These are phyloP conservation scores for Hymenoscyphus fraxineus DNA, from an alignment of 2,329 filamentous ascomycete genomes.

Conservation along the genomic window DNA sequence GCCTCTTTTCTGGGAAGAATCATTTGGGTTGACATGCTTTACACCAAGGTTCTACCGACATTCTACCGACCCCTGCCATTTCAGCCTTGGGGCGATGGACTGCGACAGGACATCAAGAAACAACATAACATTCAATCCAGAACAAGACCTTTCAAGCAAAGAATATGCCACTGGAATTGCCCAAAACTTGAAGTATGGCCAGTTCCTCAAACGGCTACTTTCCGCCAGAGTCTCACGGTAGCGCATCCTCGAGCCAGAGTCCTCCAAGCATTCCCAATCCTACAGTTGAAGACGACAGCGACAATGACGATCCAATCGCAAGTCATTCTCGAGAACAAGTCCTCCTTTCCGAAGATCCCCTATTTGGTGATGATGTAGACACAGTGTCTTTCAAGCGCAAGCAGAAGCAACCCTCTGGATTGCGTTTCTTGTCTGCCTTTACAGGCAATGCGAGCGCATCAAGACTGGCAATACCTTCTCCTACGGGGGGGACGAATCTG, in stretches of 20 bases:
- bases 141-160: slow-evolving; percentile 3
- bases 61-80: not conserved
- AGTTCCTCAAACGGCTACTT: slow-evolving; percentile 31
- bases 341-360: slow-evolving; percentile 54
- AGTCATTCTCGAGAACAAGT: slow-evolving; percentile 32
- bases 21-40: not conserved
- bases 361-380: slow-evolving; percentile 47
- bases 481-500: slow-evolving; percentile 23
- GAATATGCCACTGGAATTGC: slow-evolving; percentile 15
- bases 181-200: slow-evolving; percentile 32
- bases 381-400: slow-evolving; percentile 70
- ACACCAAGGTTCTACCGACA: not conserved
- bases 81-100: slow-evolving; percentile 6
- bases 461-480: slow-evolving; percentile 26
- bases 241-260: slow-evolving; percentile 28
- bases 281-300: slow-evolving; percentile 40
- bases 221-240: slow-evolving; percentile 20
- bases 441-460: slow-evolving; percentile 23
- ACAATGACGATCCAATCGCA: slow-evolving; percentile 36
- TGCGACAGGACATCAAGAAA: too few relatives aligned
- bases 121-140: not conserved
- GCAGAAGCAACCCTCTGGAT: slow-evolving; percentile 41
- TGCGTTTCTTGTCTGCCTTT: slow-evolving; percentile 30
- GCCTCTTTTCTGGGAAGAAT: not conserved
- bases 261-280: slow-evolving; percentile 20